Conservation (phyloP, 1,284 basidiomycete species). For the Rhizopogon parksii region DNA sequence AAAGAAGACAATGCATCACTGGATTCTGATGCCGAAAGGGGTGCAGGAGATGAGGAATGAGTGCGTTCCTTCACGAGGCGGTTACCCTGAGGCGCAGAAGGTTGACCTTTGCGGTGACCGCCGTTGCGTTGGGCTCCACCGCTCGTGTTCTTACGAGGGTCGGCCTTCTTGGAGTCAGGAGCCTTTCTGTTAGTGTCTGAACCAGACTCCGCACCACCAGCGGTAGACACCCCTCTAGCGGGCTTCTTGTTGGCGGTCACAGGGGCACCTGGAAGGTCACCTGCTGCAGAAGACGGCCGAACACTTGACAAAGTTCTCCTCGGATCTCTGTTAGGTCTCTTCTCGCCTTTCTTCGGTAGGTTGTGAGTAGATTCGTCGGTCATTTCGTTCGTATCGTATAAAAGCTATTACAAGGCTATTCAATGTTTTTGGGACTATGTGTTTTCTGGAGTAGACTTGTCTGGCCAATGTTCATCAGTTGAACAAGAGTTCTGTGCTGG, state of each 20-base stretch:
- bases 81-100: conserved; percentile 47
- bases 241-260: conserved; percentile 58
- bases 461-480: background rate
- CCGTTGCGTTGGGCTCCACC: conserved; percentile 38
- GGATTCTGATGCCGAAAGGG: conserved; percentile 39
- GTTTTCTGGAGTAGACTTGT: conserved; percentile 28
- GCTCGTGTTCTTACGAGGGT: conserved; percentile 52
- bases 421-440: conserved; percentile 48
- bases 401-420: conserved; percentile 36
- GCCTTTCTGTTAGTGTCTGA: conserved; percentile 60
- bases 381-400: conserved; percentile 74
- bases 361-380: conserved; percentile 65
- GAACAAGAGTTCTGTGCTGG: conserved; percentile 3
- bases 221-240: conserved; percentile 23
- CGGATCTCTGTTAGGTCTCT: conserved; percentile 49
- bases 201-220: conserved; percentile 51
- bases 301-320: conserved; percentile 53
- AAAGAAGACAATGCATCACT: conserved; percentile 73
- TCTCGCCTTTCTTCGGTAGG: conserved; percentile 62
- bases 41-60: conserved; percentile 41
- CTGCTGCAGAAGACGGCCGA: conserved; percentile 41
- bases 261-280: conserved; percentile 44
- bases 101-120: conserved; percentile 47
- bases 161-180: conserved; percentile 48
- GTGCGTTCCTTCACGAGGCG: conserved; percentile 41